Base-by-base conservation (phyloP, 2,329 filamentous ascomycete genomes). In the Geosmithia putterillii region DNA sequence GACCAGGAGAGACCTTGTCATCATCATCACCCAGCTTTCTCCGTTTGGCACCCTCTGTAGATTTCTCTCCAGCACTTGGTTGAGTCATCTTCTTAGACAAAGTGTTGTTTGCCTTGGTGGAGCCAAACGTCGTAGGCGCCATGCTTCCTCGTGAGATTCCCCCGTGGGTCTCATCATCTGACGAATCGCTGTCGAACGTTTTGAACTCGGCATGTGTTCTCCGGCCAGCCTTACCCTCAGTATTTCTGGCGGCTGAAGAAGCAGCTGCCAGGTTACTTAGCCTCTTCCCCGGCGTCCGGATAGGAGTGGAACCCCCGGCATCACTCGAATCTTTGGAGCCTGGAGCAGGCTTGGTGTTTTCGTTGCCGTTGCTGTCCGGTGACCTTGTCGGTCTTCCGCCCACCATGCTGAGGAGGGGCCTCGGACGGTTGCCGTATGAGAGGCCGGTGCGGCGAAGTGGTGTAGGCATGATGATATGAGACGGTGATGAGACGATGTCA, bases 11-110 rank as follows among this genome's bases (percentile, higher is more conserved):
- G 4, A 14, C 28, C 28, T 32, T 32, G 10, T n/a, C n/a, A n/a
- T n/a, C 45, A 15, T 40, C 41, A 18, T 44, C 42, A 20, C 40
- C 36, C 28, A 41, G 21, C 8, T 35, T 38, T 20, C 21, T 19
- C 34, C 42, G 32, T 23, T 43, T 43, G 21, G 37, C 35, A 12
- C 8, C 14, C n/a, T 41, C 23, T 12, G 39, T 6, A n/a, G n/a
- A 20, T 40, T 20, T 10, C n/a, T 12, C 35, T 19, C 8, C 19
- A 19, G 14, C 7, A 10, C 37, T 19, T 20, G n/a, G 18, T 2
- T 15, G 9, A 6, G 37, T 20, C 19, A 9, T 19, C 37, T 15
- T 21, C 35, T 18, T 8, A 32, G 28, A 21, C 23, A 19, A 32
- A 17, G 9, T 34, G 8, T 18, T 23, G 23, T 35, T 35, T 19